Conservation (phyloP, 352 stramenopile species). For the Pythium guiyangense region DNA sequence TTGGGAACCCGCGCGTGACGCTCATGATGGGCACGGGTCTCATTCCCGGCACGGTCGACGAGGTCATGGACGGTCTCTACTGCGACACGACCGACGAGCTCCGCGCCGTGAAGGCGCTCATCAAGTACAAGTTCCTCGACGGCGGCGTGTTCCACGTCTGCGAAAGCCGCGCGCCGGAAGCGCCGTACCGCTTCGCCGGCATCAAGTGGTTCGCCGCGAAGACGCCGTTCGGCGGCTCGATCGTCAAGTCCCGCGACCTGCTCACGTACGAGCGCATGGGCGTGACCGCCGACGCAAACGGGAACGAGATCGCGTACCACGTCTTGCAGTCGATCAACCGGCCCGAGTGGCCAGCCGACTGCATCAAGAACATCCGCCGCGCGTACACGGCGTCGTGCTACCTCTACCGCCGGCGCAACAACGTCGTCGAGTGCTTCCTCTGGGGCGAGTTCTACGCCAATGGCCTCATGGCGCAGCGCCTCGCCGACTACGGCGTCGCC, state of each 20-base stretch:
- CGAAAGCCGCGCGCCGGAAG: slow-evolving; percentile 21
- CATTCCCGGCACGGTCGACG: slow-evolving; percentile 12
- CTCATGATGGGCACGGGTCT: slow-evolving; percentile 12
- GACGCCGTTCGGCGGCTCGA: slow-evolving; percentile 15
- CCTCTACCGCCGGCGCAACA: slow-evolving; percentile 30
- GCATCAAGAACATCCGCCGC: slow-evolving; percentile 25
- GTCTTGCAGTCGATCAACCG: slow-evolving; percentile 19
- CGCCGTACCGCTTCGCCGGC: slow-evolving; percentile 37
- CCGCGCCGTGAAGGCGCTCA: slow-evolving; percentile 24
- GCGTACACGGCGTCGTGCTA: slow-evolving; percentile 40
- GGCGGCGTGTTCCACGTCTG: slow-evolving; percentile 25
- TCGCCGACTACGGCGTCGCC: slow-evolving; percentile 16
- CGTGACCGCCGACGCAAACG: slow-evolving; percentile 5
- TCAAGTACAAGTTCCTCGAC: slow-evolving; percentile 32
- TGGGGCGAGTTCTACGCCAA: slow-evolving; percentile 32
- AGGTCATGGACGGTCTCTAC: slow-evolving; percentile 49
- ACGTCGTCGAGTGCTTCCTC: slow-evolving; percentile 35
- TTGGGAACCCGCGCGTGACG: slow-evolving; percentile 6
- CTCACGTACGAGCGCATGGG: slow-evolving; percentile 23
- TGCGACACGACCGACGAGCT: slow-evolving; percentile 36
- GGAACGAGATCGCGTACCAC: slow-evolving; percentile 19
- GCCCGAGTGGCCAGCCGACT: slow-evolving; percentile 16
- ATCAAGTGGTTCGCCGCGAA: slow-evolving; percentile 41
- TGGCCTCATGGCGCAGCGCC: slow-evolving; percentile 10
- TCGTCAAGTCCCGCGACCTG: slow-evolving; percentile 20